phyloP scores from a whole-genome alignment of 208 protist genomes.

The Borovskyia barvae region DNA sequence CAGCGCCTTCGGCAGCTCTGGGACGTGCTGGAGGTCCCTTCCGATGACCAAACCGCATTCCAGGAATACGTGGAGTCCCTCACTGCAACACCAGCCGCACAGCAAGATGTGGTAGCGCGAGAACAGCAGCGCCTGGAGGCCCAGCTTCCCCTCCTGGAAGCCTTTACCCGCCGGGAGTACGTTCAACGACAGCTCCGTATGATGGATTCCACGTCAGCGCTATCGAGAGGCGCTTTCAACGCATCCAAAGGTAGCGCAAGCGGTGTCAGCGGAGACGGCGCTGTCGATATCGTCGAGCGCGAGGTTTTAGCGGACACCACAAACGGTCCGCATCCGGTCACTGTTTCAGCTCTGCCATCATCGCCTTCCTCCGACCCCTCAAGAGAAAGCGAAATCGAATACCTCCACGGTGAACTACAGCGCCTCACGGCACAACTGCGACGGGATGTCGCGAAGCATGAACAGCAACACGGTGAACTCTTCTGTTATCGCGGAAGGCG shows the following conservation, averaged over 20 bases:
- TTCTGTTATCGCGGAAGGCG: slow-evolving; percentile 46
- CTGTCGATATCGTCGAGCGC: no score
- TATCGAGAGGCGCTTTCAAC: slow-evolving; percentile 3
- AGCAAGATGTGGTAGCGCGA: slow-evolving; percentile 13
- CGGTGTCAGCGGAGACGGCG: no score
- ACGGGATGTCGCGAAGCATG: slow-evolving; percentile 48
- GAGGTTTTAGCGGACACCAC: no score
- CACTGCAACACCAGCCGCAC: not conserved
- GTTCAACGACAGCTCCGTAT: slow-evolving; percentile 32
- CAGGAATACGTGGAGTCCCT: slow-evolving; percentile 8
- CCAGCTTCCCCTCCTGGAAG: slow-evolving; percentile 73
- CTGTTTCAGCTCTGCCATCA: no score
- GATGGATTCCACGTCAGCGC: slow-evolving; percentile 3
- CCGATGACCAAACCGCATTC: slow-evolving; percentile 32
- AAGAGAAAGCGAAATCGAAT: slow-evolving; percentile 5
- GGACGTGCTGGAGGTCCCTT: slow-evolving; percentile 48
- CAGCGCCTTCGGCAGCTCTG: slow-evolving; percentile 49
- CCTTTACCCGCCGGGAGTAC: slow-evolving; percentile 67
- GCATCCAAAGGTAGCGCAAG: no score
- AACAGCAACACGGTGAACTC: slow-evolving; percentile 37
- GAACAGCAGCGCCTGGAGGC: slow-evolving; percentile 55
- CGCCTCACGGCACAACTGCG: slow-evolving; percentile 52
- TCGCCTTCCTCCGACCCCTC: no score
- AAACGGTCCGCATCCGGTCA: no score
- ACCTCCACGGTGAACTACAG: slow-evolving; percentile 38